These are phyloP conservation scores for Volvariella volvacea DNA, from an alignment of 1,284 basidiomycete species.

Conservation along the genomic window DNA sequence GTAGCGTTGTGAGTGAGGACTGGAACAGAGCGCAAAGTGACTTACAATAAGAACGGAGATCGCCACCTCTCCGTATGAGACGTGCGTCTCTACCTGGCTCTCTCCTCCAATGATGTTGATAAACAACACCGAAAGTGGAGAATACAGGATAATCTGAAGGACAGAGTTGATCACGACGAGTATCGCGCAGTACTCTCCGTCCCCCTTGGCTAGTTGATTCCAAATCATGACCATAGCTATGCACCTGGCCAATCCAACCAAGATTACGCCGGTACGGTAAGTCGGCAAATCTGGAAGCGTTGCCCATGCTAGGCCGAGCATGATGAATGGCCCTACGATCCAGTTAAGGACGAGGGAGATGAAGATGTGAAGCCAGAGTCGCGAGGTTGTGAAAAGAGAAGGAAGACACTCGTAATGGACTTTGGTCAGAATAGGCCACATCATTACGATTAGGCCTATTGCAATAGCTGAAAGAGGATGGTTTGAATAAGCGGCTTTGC, in stretches of 20 bases:
- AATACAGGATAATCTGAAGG: conserved; percentile 74
- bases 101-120: conserved; percentile 63
- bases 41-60: conserved; percentile 70
- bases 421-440: conserved; percentile 82
- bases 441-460: conserved; percentile 80
- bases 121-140: conserved; percentile 73
- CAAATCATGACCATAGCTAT: conserved; percentile 84
- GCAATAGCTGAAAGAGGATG: conserved; percentile 50
- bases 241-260: conserved; percentile 55
- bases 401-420: conserved; percentile 76
- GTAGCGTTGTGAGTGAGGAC: background rate
- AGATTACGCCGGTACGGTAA: conserved; percentile 52
- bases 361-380: conserved; percentile 65
- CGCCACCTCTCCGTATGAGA: conserved; percentile 66
- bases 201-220: conserved; percentile 76
- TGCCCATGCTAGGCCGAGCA: conserved; percentile 83
- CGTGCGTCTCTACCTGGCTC: conserved; percentile 30
- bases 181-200: conserved; percentile 74
- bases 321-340: conserved; percentile 75
- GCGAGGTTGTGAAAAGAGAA: conserved; percentile 43
- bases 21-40: conserved; percentile 9
- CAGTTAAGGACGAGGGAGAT: conserved; percentile 78
- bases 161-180: conserved; percentile 57
- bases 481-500: conserved; percentile 8
- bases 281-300: conserved; percentile 72